Base-by-base conservation (phyloP, 2,329 filamentous ascomycete genomes). In the Lachnellula subtilissima region DNA sequence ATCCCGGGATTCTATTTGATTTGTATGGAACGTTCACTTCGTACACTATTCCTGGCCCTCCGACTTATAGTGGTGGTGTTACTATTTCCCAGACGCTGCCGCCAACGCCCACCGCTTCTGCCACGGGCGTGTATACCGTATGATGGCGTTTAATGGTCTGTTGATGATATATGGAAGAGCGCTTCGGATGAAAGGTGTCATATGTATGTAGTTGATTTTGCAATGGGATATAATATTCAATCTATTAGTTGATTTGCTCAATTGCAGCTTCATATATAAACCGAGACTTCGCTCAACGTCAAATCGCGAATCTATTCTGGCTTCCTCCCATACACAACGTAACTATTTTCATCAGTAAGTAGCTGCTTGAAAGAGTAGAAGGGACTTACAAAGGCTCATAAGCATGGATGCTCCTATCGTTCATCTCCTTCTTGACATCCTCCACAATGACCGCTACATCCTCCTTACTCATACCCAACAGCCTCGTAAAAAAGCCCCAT, bases 1-100 rank as follows among this genome's bases (percentile, higher is more conserved):
- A 76, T 49, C 64, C 74, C 1, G 77, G 78, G 12, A 75, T 79
- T 56, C 50, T 70, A 14, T 67, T 69, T 43, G 64, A 72, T 56
- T 63, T 76, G 53, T 78, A 76, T 63, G 65, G 61, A 1, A 37
- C 60, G n/a, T 61, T 64, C 47, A 59, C 66, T 6, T 53, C 57
- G 17, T 73, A 73, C 52, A 62, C 65, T 32, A 70, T 73, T 55
- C 71, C 71, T 1, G 70, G 71, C 14, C 71, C 71, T 45, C 49
- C 68, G 64, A n/a, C 69, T 50, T 71, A 65, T 57, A 60, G 55
- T 42, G 60, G 55, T 45, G 64, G 58, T 2, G 54, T 52, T 12
- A 50, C 48, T 4, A 47, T 64, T 7, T 58, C 58, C 0, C 64
- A 67, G 50, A 64, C 64, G 1, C 9, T 59, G 12, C 60, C 59